Percentiles rank a stretch among this genome's conserved stretches.
phyloP scores from a whole-genome alignment of 495 filamentous ascomycete genomes.

The Alectoria sarmentosa region DNA sequence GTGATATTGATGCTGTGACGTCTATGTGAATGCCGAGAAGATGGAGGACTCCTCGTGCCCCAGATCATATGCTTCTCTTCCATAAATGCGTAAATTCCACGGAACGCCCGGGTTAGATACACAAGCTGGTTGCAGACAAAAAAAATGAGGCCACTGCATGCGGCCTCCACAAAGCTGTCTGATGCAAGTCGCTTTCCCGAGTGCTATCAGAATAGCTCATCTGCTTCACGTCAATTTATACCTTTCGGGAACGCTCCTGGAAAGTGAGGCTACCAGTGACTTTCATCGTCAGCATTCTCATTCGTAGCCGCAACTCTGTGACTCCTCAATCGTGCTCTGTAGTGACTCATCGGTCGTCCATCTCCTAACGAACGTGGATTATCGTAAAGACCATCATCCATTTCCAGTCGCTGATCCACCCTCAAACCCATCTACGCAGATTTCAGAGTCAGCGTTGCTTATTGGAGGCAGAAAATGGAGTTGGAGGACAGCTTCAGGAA shows the following conservation, averaged over 20 bases:
- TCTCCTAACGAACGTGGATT: slow-evolving; percentile 4
- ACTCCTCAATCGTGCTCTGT: slow-evolving; percentile 23
- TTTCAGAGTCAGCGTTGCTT: too few relatives aligned
- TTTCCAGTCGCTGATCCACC: slow-evolving; percentile 44
- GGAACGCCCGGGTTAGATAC: background rate
- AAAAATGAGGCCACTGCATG: background rate
- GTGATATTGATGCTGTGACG: background rate
- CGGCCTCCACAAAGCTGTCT: background rate
- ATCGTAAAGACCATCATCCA: slow-evolving; percentile 30
- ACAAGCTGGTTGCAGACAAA: background rate
- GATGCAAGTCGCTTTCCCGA: background rate
- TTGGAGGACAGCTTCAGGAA: too few relatives aligned
- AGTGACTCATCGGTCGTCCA: slow-evolving; percentile 8
- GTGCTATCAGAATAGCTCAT: background rate
- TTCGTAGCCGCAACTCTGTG: slow-evolving; percentile 21
- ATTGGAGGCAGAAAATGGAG: too few relatives aligned
- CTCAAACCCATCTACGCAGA: slow-evolving; percentile 50
- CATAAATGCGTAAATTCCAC: background rate
- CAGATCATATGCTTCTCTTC: background rate
- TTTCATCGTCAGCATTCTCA: slow-evolving; percentile 25
- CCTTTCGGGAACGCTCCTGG: background rate
- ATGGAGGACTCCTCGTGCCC: background rate
- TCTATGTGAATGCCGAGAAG: background rate
- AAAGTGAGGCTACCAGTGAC: background rate
- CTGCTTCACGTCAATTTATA: background rate